Evolutionary conservation across 495 filamentous ascomycete species (phyloP), one percentile per base, ranked within the genome.

Genomic region (Parathielavia appendiculata): DNA sequence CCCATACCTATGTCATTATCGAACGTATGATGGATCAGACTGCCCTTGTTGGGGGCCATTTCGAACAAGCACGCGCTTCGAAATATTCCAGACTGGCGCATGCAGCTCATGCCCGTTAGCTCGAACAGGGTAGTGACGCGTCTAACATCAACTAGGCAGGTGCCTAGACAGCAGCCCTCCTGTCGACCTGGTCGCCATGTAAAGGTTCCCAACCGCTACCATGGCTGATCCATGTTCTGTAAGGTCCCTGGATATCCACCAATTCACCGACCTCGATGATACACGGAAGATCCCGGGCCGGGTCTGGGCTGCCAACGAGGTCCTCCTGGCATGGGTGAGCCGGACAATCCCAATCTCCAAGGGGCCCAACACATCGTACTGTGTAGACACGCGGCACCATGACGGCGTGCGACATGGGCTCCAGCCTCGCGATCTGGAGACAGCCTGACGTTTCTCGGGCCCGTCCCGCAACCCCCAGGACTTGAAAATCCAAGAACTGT

Each of bases 141-240:
- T 30, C 26, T 30, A 6, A 30, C 26, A 6, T n/a, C n/a, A n/a
- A n/a, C n/a, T n/a, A n/a, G n/a, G n/a, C n/a, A n/a, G n/a, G n/a
- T n/a, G n/a, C n/a, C n/a, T n/a, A 30, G 4, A 23, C 22, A 32
- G 12, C 51, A 38, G 2, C 38, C 19, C 39, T 36, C 30, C n/a
- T n/a, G n/a, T n/a, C n/a, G 38, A 47, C 53, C 44, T 10, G 53
- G 43, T 26, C 32, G 30, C 53, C 53, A 56, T 56, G 53, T 56
- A 36, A 49, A 39, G n/a, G n/a, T n/a, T n/a, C n/a, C n/a, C n/a
- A n/a, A n/a, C n/a, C n/a, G n/a, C n/a, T n/a, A n/a, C n/a, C n/a
- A n/a, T n/a, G n/a, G n/a, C n/a, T n/a, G n/a, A n/a, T n/a, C n/a
- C n/a, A n/a, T n/a, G n/a, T n/a, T n/a, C n/a, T n/a, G n/a, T n/a